A percentile compares a stretch with the other conserved stretches of the same genome.
These are phyloP conservation scores for Trichomonascaceae sp. DNA, from an alignment of 1,139 yeast species.

Conservation along the genomic window DNA sequence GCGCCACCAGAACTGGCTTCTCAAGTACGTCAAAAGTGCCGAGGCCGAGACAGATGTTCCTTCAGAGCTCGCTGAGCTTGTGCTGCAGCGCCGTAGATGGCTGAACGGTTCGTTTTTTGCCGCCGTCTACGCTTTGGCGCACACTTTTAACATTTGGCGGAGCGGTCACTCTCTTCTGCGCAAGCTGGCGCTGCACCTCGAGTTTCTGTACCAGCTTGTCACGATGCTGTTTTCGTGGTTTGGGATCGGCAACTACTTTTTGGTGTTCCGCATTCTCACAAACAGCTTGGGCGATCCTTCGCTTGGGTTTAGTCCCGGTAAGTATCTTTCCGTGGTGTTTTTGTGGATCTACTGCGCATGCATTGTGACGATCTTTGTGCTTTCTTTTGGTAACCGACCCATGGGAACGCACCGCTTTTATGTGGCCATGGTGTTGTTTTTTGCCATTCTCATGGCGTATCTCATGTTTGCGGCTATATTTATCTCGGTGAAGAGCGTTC, in stretches of 20 bases:
- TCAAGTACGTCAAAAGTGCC: constrained; percentile 63
- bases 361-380: constrained; percentile 77
- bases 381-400: constrained; percentile 91
- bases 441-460: constrained; percentile 84
- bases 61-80: constrained; percentile 54
- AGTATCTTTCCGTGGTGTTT: constrained; percentile 63
- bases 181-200: constrained; percentile 51
- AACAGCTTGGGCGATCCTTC: constrained; percentile 47
- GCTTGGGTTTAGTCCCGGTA: constrained; percentile 55
- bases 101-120: constrained; percentile 78
- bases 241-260: constrained; percentile 60
- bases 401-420: constrained; percentile 80
- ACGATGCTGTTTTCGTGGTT: constrained; percentile 68
- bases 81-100: constrained; percentile 75
- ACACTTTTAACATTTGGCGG: constrained; percentile 58
- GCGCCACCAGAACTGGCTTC: constrained; percentile 42
- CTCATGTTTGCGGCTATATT: constrained; percentile 82
- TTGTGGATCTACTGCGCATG: constrained; percentile 85
- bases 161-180: constrained; percentile 52
- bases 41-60: constrained; percentile 81
- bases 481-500: constrained; percentile 64
- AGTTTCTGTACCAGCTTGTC: constrained; percentile 55
- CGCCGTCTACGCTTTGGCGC: constrained; percentile 61
- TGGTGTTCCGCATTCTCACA: constrained; percentile 66
- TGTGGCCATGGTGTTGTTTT: constrained; percentile 70